phyloP scores from a whole-genome alignment of 2,329 filamentous ascomycete species.

The Chaetomiaceae sp. region DNA sequence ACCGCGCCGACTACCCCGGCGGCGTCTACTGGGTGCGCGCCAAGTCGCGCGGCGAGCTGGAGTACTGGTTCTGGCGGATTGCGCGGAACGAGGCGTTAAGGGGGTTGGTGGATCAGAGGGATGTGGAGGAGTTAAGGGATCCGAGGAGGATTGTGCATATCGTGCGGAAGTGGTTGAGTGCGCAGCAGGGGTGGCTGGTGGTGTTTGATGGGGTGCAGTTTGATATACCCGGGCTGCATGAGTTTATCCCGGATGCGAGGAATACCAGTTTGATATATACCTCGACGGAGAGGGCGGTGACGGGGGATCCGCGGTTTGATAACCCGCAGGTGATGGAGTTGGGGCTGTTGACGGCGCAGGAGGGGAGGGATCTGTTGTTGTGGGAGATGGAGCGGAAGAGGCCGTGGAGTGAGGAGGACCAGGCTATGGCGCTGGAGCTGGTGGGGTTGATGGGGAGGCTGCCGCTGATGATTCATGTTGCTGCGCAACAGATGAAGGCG shows the following conservation, averaged over 20 bases:
- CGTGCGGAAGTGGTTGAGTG: constrained; percentile 59
- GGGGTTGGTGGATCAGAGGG: constrained; percentile 37
- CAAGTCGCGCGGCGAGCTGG: constrained; percentile 54
- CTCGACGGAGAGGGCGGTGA: constrained; percentile 55
- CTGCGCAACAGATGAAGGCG: constrained; percentile 57
- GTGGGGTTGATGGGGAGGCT: constrained; percentile 61
- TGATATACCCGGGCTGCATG: constrained; percentile 50
- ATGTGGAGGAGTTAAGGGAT: constrained; percentile 37
- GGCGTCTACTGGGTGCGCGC: constrained; percentile 68
- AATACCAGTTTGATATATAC: constrained; percentile 65
- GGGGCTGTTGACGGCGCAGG: constrained; percentile 48
- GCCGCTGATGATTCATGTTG: constrained; percentile 64
- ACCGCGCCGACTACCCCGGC: constrained; percentile 56
- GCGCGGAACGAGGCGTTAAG: constrained; percentile 52
- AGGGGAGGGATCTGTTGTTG: constrained; percentile 58
- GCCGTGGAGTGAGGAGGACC: constrained; percentile 51
- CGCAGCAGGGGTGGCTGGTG: constrained; percentile 60
- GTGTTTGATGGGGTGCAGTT: constrained; percentile 65
- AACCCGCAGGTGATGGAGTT: constrained; percentile 55
- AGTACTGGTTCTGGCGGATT: constrained; percentile 62
- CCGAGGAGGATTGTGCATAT: constrained; percentile 48
- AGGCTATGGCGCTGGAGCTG: constrained; percentile 54
- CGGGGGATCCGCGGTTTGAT: constrained; percentile 54
- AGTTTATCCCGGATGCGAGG: constrained; percentile 60
- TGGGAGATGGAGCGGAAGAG: constrained; percentile 57